phyloP scores from a whole-genome alignment of 2,329 filamentous ascomycete genomes.

The Reticulascus tulasneorum region DNA sequence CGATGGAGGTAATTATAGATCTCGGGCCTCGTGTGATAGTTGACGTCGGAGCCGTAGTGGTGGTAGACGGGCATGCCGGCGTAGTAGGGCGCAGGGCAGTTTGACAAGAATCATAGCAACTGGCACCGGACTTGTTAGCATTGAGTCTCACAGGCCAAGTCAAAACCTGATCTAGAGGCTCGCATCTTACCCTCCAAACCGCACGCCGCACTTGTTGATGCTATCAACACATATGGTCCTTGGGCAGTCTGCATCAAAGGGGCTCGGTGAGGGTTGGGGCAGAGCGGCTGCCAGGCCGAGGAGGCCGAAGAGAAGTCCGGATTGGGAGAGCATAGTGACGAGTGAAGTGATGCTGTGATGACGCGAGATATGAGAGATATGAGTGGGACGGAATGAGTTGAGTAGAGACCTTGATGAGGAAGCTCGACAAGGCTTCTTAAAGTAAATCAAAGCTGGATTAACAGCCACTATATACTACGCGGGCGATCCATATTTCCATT shows the following conservation, averaged over 20 bases:
- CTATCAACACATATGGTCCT: conserved; percentile 21
- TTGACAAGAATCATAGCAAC: conserved; percentile 26
- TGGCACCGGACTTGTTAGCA: conserved; percentile 8
- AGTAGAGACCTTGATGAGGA: too few relatives aligned
- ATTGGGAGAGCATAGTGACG: conserved; percentile 5
- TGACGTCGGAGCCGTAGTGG: not conserved
- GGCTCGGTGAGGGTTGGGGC: conserved; percentile 2
- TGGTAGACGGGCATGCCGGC: conserved; percentile 8
- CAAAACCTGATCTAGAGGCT: not conserved
- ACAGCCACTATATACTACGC: too few relatives aligned
- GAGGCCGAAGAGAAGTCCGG: conserved; percentile 5
- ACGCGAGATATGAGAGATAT: too few relatives aligned
- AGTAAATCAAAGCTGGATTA: too few relatives aligned
- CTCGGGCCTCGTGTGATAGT: not conserved
- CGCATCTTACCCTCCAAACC: conserved; percentile 22
- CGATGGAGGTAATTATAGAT: not conserved
- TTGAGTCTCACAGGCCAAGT: too few relatives aligned
- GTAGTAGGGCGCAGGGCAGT: conserved; percentile 6
- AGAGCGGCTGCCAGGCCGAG: conserved; percentile 5
- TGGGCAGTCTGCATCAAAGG: conserved; percentile 9
- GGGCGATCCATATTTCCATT: too few relatives aligned
- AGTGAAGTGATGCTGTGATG: not conserved
- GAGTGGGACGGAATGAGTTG: too few relatives aligned
- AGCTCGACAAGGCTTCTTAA: too few relatives aligned
- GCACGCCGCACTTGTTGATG: conserved; percentile 21